These are phyloP conservation scores for Cystofilobasidium macerans DNA, from an alignment of 768 basidiomycete genomes.

Conservation along the genomic window DNA sequence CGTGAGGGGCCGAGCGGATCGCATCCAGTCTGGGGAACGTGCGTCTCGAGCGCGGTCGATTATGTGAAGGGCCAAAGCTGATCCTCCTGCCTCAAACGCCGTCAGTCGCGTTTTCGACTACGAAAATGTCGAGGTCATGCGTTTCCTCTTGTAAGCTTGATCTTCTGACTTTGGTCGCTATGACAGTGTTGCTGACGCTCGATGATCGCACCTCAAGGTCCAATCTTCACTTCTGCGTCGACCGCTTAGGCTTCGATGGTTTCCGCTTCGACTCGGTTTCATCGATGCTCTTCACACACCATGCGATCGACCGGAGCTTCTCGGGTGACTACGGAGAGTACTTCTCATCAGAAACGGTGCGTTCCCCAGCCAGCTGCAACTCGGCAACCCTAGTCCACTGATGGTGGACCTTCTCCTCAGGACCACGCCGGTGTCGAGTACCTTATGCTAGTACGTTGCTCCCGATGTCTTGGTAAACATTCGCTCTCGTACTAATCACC, in stretches of 20 bases:
- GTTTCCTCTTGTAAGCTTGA: conserved; percentile 16
- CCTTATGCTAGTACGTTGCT: conserved; percentile 21
- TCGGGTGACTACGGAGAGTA: conserved; percentile 26
- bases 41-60: too few relatives aligned
- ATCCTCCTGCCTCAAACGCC: too few relatives aligned
- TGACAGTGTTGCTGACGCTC: too few relatives aligned
- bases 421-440: conserved; percentile 27
- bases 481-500: too few relatives aligned
- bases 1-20: background rate
- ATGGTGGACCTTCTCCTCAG: background rate
- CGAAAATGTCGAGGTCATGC: conserved; percentile 13
- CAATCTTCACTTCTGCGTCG: conserved; percentile 22
- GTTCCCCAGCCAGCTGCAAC: background rate
- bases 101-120: conserved; percentile 25
- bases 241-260: conserved; percentile 24
- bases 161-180: background rate
- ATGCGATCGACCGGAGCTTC: conserved; percentile 10
- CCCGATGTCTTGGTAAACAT: background rate
- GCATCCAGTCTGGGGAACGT: conserved; percentile 27
- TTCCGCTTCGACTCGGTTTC: conserved; percentile 26
- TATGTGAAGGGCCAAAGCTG: background rate
- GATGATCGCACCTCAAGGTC: conserved; percentile 4
- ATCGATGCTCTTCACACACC: conserved; percentile 24
- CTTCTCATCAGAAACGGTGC: conserved; percentile 21
- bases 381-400: background rate